Base-by-base conservation (phyloP, 2,329 filamentous ascomycete species). In the Corynespora cassiicola region DNA sequence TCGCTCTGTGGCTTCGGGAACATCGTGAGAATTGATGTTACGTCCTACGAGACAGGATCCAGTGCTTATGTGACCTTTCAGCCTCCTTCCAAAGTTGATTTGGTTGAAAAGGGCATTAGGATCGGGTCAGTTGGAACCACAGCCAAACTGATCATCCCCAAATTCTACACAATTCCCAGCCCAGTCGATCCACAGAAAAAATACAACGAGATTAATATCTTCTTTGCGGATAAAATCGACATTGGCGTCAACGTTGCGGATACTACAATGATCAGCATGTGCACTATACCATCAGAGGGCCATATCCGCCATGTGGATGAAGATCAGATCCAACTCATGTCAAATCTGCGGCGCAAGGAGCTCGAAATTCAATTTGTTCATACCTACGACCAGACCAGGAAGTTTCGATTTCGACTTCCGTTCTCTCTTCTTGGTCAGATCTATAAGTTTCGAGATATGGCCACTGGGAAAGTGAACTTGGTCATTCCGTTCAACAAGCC, bases 181-280 rank as follows among this genome's bases (percentile, higher is more conserved):
- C 57, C 58, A 6, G 27, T 58, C 18, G 42, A 61, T 22, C 44
- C 55, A 2, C n/a, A 19, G 7, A 59, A 39, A 17, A 5, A 19
- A 1, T 63, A 66, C 31, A 51, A 45, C 12, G 61, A 66, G 24
- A 20, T 39, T 21, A 64, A 53, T 30, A 52, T 54, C 16, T 26
- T 66, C 7, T 50, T 24, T 6, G 71, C 78, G 3, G 52, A 60
- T 1, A 70, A 68, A 0, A 55, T 90, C 2, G 76, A 82, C 12
- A 86, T 90, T 50, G 87, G 88, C 0, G 71, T 82, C 25, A 75
- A 82, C 67, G 52, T 76, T 2, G 66, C 75, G 1, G 75, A 79
- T 4, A 70, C 67, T 3, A 71, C 72, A 0, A 82, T 90, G 75
- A 78, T 84, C 59, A 65, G 74, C 7, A 80, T 88, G 75, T 77